Conservation (phyloP, 495 filamentous ascomycete genomes). For the Hypoxylon fuscum region DNA sequence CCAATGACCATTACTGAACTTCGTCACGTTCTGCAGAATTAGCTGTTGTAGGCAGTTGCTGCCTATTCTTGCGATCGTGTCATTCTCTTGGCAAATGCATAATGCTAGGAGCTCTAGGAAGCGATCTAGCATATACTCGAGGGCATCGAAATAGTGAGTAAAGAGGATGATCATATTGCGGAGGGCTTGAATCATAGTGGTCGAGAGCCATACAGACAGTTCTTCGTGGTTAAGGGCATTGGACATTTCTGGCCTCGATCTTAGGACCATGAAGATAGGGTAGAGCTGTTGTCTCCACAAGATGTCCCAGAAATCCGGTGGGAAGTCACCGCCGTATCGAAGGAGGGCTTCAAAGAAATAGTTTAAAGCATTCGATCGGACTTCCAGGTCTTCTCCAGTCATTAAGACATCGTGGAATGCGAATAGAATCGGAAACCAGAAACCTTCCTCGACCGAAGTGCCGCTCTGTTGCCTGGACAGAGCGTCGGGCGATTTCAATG, state of each 20-base stretch:
- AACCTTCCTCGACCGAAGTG: slow-evolving; percentile 91
- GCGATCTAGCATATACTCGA: slow-evolving; percentile 96
- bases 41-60: slow-evolving; percentile 97
- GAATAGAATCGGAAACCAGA: slow-evolving; percentile 97
- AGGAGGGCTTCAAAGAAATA: slow-evolving; percentile 96
- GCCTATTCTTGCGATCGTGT: slow-evolving; percentile 96
- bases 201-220: slow-evolving; percentile 98
- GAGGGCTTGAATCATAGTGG: slow-evolving; percentile 98
- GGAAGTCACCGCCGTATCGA: slow-evolving; percentile 89
- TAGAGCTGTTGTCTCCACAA: slow-evolving; percentile 96
- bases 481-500: slow-evolving; percentile 44
- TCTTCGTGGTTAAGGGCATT: slow-evolving; percentile 94
- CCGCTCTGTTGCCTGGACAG: slow-evolving; percentile 54
- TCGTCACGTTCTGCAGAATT: slow-evolving; percentile 93
- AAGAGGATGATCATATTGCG: slow-evolving; percentile 98
- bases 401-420: slow-evolving; percentile 99
- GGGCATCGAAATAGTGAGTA: slow-evolving; percentile 94
- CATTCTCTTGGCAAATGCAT: slow-evolving; percentile 99
- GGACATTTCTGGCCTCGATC: slow-evolving; percentile 93
- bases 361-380: slow-evolving; percentile 89
- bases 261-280: slow-evolving; percentile 97
- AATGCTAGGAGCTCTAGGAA: slow-evolving; percentile 92
- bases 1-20: slow-evolving; percentile 90
- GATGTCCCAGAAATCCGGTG: slow-evolving; percentile 96
- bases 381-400: slow-evolving; percentile 99